These are phyloP conservation scores for Cladosporium sp. DNA, from an alignment of 2,329 filamentous ascomycete species.

Conservation along the genomic window DNA sequence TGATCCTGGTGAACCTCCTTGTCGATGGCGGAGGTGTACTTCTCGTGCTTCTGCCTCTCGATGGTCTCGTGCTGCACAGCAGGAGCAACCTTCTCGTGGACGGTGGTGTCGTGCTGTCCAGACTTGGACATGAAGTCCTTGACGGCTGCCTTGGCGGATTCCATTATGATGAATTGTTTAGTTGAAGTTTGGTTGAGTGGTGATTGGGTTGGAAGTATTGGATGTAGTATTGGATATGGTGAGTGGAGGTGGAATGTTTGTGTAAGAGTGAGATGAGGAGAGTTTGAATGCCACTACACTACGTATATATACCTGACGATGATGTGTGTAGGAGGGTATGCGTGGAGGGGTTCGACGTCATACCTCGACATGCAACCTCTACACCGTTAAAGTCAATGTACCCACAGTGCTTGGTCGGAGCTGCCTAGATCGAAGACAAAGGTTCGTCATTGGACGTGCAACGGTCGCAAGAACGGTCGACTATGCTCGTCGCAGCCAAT, in stretches of 20 bases:
- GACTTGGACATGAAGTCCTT: constrained; percentile 56
- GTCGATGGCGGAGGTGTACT: constrained; percentile 55
- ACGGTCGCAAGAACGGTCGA: background rate
- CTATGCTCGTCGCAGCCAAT: background rate
- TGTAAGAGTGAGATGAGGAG: constrained; percentile 1
- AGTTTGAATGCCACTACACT: background rate
- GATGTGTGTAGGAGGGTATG: background rate
- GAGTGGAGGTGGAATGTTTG: background rate
- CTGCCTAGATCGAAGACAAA: background rate
- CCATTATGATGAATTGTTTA: constrained; percentile 43
- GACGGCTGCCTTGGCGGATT: constrained; percentile 62
- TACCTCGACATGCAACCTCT: background rate
- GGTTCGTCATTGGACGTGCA: background rate
- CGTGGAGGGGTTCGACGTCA: background rate
- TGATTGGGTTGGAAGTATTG: too few relatives aligned
- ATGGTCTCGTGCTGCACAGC: constrained; percentile 59
- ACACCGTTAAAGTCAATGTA: background rate
- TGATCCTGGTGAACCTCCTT: constrained; percentile 69
- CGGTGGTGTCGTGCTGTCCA: constrained; percentile 66
- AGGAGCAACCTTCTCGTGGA: constrained; percentile 61
- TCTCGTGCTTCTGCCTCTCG: constrained; percentile 57
- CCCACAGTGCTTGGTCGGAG: background rate
- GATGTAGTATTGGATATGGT: background rate
- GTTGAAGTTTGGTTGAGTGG: background rate
- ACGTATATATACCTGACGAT: constrained; percentile 7